These are phyloP conservation scores for Dendrobium huoshanense DNA, from an alignment of 106 monocot genomes.

Conservation along the genomic window DNA sequence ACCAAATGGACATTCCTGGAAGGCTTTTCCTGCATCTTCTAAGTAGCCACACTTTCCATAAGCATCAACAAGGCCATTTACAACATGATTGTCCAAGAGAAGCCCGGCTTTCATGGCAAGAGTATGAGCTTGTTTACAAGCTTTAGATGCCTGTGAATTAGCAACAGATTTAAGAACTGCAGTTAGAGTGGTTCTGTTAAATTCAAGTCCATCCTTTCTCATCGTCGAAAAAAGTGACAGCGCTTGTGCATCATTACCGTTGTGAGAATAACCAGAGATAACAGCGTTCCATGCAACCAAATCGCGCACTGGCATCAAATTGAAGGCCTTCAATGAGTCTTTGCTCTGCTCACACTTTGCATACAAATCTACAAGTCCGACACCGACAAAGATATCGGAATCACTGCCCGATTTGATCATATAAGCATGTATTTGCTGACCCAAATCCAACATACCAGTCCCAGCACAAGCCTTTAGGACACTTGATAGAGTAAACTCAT, in stretches of 20 bases:
- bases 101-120: slow-evolving; percentile 45
- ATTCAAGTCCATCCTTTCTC: slow-evolving; percentile 43
- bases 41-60: slow-evolving; percentile 63
- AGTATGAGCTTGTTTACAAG: slow-evolving; percentile 51
- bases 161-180: slow-evolving; percentile 74
- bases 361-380: slow-evolving; percentile 89
- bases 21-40: slow-evolving; percentile 43
- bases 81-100: slow-evolving; percentile 57
- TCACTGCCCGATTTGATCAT: slow-evolving; percentile 44
- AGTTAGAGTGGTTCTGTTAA: slow-evolving; percentile 73
- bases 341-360: slow-evolving; percentile 35
- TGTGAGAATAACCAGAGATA: slow-evolving; percentile 73
- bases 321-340: slow-evolving; percentile 49
- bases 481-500: slow-evolving; percentile 69
- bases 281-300: slow-evolving; percentile 79
- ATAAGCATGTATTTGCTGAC: slow-evolving; percentile 46
- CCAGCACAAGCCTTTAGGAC: slow-evolving; percentile 78
- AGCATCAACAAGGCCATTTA: slow-evolving; percentile 79
- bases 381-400: slow-evolving; percentile 45
- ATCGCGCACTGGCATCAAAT: slow-evolving; percentile 40
- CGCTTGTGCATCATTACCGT: slow-evolving; percentile 39
- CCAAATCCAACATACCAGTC: slow-evolving; percentile 34
- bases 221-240: slow-evolving; percentile 46
- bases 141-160: slow-evolving; percentile 26
- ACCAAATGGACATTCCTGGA: slow-evolving; percentile 40